Evolutionary conservation across 306 rosid genomes (phyloP).

Genomic region (Leucaena leucocephala): DNA sequence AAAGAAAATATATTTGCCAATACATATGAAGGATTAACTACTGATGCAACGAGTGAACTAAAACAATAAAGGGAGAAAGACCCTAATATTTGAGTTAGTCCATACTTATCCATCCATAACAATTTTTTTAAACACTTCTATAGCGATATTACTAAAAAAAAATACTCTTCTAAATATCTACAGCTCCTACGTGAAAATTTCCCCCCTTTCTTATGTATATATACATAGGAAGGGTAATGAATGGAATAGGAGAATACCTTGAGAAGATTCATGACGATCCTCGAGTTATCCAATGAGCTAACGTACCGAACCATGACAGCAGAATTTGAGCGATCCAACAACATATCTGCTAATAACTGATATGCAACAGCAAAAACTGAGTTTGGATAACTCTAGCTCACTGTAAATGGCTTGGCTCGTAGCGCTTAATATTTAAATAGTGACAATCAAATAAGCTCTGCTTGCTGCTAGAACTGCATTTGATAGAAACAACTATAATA

Average conservation of each 20-base stretch:
- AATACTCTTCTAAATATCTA: no score
- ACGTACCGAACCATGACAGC: conserved; percentile 82
- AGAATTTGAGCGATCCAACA: conserved; percentile 82
- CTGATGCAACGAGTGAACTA: no score
- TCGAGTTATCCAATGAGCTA: conserved; percentile 78
- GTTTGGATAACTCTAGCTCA: background rate
- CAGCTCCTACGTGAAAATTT: no score
- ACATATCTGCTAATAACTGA: conserved; percentile 77
- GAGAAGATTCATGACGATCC: conserved; percentile 90
- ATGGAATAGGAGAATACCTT: conserved; percentile 25
- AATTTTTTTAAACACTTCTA: no score
- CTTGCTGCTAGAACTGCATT: background rate
- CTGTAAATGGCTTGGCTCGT: background rate
- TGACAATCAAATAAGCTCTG: background rate
- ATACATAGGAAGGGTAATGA: background rate
- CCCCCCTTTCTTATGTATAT: background rate
- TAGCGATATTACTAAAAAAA: no score
- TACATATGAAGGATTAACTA: no score
- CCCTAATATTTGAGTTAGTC: no score
- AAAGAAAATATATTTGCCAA: no score
- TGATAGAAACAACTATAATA: background rate
- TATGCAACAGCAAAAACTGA: conserved; percentile 11
- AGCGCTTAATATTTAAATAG: background rate
- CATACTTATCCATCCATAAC: no score
- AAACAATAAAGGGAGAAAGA: no score